These are phyloP conservation scores for Passiflora organensis DNA, from an alignment of 345 rosid genomes.

Conservation along the genomic window DNA sequence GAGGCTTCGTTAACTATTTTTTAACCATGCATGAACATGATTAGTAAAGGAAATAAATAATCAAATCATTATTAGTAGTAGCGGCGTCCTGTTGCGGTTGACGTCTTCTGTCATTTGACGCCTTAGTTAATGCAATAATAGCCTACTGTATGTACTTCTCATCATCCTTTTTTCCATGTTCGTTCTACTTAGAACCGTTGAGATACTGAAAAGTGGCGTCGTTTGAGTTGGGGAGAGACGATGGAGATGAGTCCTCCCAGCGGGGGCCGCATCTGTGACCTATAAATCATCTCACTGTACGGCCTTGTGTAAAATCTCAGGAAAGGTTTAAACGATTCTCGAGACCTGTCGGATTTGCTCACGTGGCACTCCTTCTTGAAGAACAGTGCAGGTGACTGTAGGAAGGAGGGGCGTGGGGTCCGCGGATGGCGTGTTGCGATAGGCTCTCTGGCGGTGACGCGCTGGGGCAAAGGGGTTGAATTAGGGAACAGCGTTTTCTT, in stretches of 20 bases:
- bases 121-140: not conserved
- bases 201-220: slow-evolving; percentile 79
- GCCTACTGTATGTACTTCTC: slow-evolving; percentile 21
- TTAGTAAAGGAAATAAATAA: slow-evolving; percentile 21
- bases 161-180: not conserved
- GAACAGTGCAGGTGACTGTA: slow-evolving; percentile 84
- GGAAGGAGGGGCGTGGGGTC: slow-evolving; percentile 79
- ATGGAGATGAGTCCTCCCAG: slow-evolving; percentile 83
- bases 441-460: slow-evolving; percentile 23
- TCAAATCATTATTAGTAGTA: slow-evolving; percentile 23
- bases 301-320: slow-evolving; percentile 71
- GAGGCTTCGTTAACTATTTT: not conserved
- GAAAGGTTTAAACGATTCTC: slow-evolving; percentile 75
- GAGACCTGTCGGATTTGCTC: slow-evolving; percentile 48
- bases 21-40: no score
- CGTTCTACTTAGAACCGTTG: slow-evolving; percentile 61
- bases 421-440: slow-evolving; percentile 26
- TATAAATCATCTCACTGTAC: slow-evolving; percentile 86
- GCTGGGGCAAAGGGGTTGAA: slow-evolving; percentile 82
- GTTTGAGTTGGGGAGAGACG: slow-evolving; percentile 59
- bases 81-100: slow-evolving; percentile 2
- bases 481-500: slow-evolving; percentile 56
- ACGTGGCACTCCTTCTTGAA: slow-evolving; percentile 59
- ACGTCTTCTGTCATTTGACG: slow-evolving; percentile 11
- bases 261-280: slow-evolving; percentile 87